These are phyloP conservation scores for Rubroboletus satanas DNA, from an alignment of 768 basidiomycete species.

Conservation along the genomic window DNA sequence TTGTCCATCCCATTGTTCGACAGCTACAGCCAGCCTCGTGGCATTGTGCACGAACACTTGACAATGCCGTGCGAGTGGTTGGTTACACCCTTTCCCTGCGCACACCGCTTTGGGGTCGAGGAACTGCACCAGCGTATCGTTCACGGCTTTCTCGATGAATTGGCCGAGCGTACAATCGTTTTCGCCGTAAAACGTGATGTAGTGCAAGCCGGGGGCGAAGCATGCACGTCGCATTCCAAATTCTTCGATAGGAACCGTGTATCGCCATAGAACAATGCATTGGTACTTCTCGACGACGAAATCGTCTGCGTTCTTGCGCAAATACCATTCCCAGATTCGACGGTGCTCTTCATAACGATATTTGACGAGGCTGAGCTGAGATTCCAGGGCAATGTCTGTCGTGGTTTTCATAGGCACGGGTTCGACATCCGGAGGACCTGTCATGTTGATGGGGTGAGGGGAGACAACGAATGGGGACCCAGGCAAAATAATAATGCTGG, in stretches of 20 bases:
- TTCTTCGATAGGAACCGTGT: constrained; percentile 71
- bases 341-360: constrained; percentile 85
- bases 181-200: constrained; percentile 87
- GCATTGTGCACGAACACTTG: constrained; percentile 90
- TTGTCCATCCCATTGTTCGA: constrained; percentile 85
- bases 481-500: constrained; percentile 26
- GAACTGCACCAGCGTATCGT: constrained; percentile 63
- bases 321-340: constrained; percentile 94
- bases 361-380: constrained; percentile 62
- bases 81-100: constrained; percentile 77
- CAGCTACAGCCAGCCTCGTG: constrained; percentile 74
- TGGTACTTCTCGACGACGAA: constrained; percentile 94
- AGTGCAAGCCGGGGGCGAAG: constrained; percentile 67
- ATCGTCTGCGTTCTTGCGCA: constrained; percentile 79
- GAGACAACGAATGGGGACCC: constrained; percentile 32
- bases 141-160: constrained; percentile 80
- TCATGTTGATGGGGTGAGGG: constrained; percentile 26
- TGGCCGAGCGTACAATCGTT: constrained; percentile 92
- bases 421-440: constrained; percentile 34
- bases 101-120: constrained; percentile 76
- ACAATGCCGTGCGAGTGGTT: constrained; percentile 79
- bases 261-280: constrained; percentile 75
- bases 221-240: constrained; percentile 68
- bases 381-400: constrained; percentile 72
- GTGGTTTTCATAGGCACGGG: constrained; percentile 52